Evolutionary conservation across 495 filamentous ascomycete genomes (phyloP), one percentile per base, ranked within the genome.

Genomic region (Tuber borchii): DNA sequence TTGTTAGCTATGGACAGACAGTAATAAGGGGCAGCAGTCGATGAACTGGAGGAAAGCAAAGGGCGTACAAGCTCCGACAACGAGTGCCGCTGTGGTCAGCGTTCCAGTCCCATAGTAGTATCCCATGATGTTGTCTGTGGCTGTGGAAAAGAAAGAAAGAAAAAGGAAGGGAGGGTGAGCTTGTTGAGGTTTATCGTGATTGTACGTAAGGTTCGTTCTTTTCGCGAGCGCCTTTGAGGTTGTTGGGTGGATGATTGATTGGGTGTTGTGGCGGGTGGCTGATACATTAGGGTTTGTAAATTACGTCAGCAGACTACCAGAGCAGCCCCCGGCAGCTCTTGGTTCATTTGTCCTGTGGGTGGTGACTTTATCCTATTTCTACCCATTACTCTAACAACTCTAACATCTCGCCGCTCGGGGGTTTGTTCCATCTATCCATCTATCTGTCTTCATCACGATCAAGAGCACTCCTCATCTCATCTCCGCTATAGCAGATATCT

Each of bases 41-140:
- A 68, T 71, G 65, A 26, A 56, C 72, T 69, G 71, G 65, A 51
- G 26, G 61, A 70, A 73, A 73, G 69, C 48, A 51, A 65, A 65
- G 69, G 74, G 84, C 85, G 82, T 89, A 98, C 95, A 99, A 85
- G 91, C 86, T 87, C 94, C 95, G 80, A 98, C 89, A 45, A 97
- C 89, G n/a, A 89, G 86, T 79, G 95, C 85, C 76, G 91, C 88
- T 76, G 90, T 87, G 83, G 89, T 89, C 82, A 90, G 87, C 77
- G 88, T 85, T 74, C 90, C 89, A 77, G 88, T 85, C 74, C 90
- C 89, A 86, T 97, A 97, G 72, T 81, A 81, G 69, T 81, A 81
- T 40, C 79, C 79, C 79, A 81, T 81, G 9, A 31, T 75, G 61
- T 70, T 51, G 31, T 48, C 71, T 51, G 78, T 73, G 22, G 43